Evolutionary conservation across 208 protist genomes (phyloP).

Genomic region (Crithidia expoeki): DNA sequence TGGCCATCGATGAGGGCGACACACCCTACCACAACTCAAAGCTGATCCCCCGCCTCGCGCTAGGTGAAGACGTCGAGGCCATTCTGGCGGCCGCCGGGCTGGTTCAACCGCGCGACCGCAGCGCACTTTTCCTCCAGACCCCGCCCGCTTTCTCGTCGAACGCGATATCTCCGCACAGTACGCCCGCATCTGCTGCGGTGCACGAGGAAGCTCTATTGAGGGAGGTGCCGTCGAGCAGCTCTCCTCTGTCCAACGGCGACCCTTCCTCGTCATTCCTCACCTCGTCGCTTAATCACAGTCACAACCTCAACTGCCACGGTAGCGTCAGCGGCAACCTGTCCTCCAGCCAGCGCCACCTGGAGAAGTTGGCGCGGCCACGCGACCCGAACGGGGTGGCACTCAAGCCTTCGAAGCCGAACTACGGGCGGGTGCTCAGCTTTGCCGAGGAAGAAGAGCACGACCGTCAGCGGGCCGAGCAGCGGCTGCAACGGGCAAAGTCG

Average conservation of each 20-base stretch:
- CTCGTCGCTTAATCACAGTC: background rate
- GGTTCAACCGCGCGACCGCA: slow-evolving; percentile 4
- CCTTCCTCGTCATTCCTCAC: background rate
- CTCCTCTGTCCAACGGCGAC: background rate
- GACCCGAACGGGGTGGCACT: slow-evolving; percentile 15
- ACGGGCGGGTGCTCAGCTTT: slow-evolving; percentile 65
- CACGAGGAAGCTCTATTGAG: background rate
- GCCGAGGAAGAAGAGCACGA: slow-evolving; percentile 56
- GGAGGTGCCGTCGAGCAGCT: slow-evolving; percentile 7
- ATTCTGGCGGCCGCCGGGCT: slow-evolving; percentile 4
- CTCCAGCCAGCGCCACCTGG: slow-evolving; percentile 25
- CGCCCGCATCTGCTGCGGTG: background rate
- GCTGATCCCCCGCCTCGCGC: slow-evolving; percentile 13
- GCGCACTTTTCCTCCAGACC: background rate
- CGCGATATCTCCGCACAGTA: background rate
- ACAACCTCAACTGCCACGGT: background rate
- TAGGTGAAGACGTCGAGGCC: slow-evolving; percentile 18
- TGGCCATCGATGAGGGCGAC: slow-evolving; percentile 20
- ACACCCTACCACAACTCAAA: slow-evolving; percentile 18
- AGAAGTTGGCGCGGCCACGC: slow-evolving; percentile 32
- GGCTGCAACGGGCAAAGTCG: background rate
- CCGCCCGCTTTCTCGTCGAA: slow-evolving; percentile 2
- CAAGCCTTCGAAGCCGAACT: slow-evolving; percentile 47
- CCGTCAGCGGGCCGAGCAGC: slow-evolving; percentile 18
- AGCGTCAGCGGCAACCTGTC: background rate